Evolutionary conservation across 1,139 yeast species (phyloP).

Genomic region (Geotrichum siamense): DNA sequence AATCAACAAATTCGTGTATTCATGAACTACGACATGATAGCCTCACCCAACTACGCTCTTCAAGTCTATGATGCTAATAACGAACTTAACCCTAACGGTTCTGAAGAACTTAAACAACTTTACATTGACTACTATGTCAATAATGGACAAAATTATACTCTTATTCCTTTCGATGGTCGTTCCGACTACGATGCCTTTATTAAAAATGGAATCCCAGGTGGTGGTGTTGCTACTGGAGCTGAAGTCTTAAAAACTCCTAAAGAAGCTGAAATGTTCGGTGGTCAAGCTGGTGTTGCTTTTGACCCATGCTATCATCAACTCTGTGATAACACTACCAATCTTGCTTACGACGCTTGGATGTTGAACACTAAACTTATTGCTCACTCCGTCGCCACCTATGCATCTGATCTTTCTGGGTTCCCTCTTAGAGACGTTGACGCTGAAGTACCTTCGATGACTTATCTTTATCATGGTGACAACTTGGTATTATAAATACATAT

Average conservation of each 20-base stretch:
- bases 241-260: constrained; percentile 64
- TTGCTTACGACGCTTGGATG: constrained; percentile 80
- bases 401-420: constrained; percentile 61
- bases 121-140: constrained; percentile 43
- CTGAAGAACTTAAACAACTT: constrained; percentile 70
- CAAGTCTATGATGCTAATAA: constrained; percentile 69
- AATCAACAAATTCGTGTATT: constrained; percentile 74
- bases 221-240: constrained; percentile 95
- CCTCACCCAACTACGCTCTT: constrained; percentile 88
- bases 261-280: constrained; percentile 55
- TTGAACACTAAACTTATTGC: constrained; percentile 81
- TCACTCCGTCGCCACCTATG: constrained; percentile 83
- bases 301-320: constrained; percentile 83
- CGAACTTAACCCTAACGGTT: constrained; percentile 71
- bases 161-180: constrained; percentile 89
- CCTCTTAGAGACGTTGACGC: constrained; percentile 39
- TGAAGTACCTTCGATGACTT: neutral
- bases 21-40: constrained; percentile 98
- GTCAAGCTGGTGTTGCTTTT: constrained; percentile 59
- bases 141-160: constrained; percentile 66
- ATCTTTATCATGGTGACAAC: constrained; percentile 17
- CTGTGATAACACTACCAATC: constrained; percentile 74
- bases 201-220: constrained; percentile 83
- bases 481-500: constrained; percentile 10
- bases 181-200: constrained; percentile 93